These are phyloP conservation scores for Diaporthe citriasiana DNA, from an alignment of 2,329 filamentous ascomycete species.

Conservation along the genomic window DNA sequence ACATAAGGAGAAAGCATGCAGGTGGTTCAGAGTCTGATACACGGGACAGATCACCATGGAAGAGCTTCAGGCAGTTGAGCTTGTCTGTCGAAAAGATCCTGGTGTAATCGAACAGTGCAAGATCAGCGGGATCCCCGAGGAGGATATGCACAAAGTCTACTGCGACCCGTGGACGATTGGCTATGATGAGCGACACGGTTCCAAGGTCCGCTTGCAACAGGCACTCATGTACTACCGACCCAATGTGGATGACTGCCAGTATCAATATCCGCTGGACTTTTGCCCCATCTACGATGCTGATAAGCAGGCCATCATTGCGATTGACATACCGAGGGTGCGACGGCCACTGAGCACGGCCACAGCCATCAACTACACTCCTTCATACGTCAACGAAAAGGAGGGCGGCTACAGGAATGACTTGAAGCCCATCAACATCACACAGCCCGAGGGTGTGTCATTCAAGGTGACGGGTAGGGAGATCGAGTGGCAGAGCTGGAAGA, in stretches of 20 bases:
- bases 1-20: neutral
- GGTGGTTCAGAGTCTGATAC: constrained; percentile 5
- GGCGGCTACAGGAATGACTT: constrained; percentile 84
- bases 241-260: constrained; percentile 87
- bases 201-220: constrained; percentile 83
- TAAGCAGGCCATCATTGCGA: constrained; percentile 82
- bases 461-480: constrained; percentile 79
- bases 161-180: constrained; percentile 98
- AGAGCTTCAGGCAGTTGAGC: constrained; percentile 86
- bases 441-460: constrained; percentile 89
- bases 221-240: constrained; percentile 97
- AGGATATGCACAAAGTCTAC: constrained; percentile 96
- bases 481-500: constrained; percentile 93
- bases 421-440: constrained; percentile 82
- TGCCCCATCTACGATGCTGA: constrained; percentile 91
- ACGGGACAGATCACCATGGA: constrained; percentile 84
- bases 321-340: constrained; percentile 84
- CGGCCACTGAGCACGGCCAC: constrained; percentile 79
- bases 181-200: constrained; percentile 91
- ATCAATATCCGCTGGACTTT: constrained; percentile 92
- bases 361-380: constrained; percentile 85
- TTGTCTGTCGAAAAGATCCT: constrained; percentile 80
- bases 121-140: constrained; percentile 82
- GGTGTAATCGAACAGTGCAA: constrained; percentile 92
- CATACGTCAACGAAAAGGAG: constrained; percentile 74